Evolutionary conservation across 1,139 yeast species (phyloP).

Genomic region (Pneumocystis murina): DNA sequence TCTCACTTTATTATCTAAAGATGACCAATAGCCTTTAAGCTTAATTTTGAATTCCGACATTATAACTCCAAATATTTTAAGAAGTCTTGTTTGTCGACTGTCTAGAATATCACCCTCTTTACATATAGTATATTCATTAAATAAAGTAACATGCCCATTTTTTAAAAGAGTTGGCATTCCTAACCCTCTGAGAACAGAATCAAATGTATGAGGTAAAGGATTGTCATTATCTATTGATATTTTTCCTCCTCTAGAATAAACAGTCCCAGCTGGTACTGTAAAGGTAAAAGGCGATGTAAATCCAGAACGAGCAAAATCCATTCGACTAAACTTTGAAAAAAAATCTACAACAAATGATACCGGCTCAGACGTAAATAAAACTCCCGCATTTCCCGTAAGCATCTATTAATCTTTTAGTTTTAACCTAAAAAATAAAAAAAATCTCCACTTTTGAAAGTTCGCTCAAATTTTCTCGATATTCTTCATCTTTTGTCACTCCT

Average conservation of each 20-base stretch:
- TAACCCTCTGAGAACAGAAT: slow-evolving; percentile 74
- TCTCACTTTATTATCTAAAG: neutral
- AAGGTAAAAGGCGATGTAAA: slow-evolving; percentile 69
- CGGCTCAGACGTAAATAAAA: slow-evolving; percentile 73
- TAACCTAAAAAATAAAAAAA: neutral
- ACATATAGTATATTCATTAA: slow-evolving; percentile 68
- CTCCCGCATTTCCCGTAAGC: slow-evolving; percentile 60
- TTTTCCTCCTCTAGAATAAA: slow-evolving; percentile 92
- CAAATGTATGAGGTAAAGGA: slow-evolving; percentile 91
- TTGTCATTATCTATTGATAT: slow-evolving; percentile 81
- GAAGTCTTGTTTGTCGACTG: slow-evolving; percentile 78
- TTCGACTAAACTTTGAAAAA: slow-evolving; percentile 59
- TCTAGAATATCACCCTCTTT: slow-evolving; percentile 64
- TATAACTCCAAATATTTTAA: slow-evolving; percentile 92
- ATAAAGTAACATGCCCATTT: slow-evolving; percentile 69
- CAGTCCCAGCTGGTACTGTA: slow-evolving; percentile 73
- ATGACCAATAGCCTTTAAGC: slow-evolving; percentile 52
- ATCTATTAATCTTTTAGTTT: slow-evolving; percentile 18
- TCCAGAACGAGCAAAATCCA: slow-evolving; percentile 84
- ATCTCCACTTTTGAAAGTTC: slow-evolving; percentile 36
- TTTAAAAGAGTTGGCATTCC: slow-evolving; percentile 86
- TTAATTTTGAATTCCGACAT: slow-evolving; percentile 78
- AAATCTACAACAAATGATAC: slow-evolving; percentile 75
- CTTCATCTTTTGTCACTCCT: slow-evolving; percentile 77
- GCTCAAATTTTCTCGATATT: slow-evolving; percentile 70